These are phyloP conservation scores for Solanum rostratum DNA, from an alignment of 257 asterid species.

Conservation along the genomic window DNA sequence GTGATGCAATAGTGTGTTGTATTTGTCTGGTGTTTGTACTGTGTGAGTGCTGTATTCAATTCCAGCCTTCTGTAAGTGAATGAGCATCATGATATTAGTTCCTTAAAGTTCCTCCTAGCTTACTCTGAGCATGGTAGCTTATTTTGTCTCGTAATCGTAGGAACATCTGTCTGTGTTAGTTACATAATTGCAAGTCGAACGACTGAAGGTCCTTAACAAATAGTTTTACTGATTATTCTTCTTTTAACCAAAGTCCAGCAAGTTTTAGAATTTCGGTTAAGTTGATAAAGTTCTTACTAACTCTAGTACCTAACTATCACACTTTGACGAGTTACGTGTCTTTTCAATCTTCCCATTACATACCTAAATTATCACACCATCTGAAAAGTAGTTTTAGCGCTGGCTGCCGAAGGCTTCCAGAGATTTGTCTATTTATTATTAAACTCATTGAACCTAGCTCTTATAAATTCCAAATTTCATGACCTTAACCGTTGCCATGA, in stretches of 20 bases:
- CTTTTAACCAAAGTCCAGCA: background rate
- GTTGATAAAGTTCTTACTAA: too few relatives aligned
- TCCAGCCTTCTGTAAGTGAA: background rate
- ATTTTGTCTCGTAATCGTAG: background rate
- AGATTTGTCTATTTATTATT: too few relatives aligned
- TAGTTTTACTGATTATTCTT: background rate
- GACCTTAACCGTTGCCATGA: too few relatives aligned
- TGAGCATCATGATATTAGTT: background rate
- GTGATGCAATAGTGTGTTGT: background rate
- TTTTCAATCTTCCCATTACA: background rate
- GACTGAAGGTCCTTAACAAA: background rate
- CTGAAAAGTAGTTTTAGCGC: background rate
- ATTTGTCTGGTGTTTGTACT: background rate
- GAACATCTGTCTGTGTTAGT: background rate
- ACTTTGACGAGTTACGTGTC: too few relatives aligned
- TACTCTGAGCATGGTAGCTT: background rate
- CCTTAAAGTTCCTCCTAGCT: background rate
- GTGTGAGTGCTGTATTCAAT: background rate
- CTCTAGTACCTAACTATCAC: too few relatives aligned
- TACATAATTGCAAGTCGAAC: background rate
- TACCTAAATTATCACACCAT: background rate
- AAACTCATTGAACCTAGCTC: too few relatives aligned
- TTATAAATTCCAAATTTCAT: too few relatives aligned
- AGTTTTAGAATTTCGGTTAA: too few relatives aligned
- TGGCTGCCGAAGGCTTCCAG: too few relatives aligned